Evolutionary conservation across 805 yeast genomes (phyloP), one percentile per base, ranked within the genome.

Genomic region (Wickerhamomyces kurtzmanii): DNA sequence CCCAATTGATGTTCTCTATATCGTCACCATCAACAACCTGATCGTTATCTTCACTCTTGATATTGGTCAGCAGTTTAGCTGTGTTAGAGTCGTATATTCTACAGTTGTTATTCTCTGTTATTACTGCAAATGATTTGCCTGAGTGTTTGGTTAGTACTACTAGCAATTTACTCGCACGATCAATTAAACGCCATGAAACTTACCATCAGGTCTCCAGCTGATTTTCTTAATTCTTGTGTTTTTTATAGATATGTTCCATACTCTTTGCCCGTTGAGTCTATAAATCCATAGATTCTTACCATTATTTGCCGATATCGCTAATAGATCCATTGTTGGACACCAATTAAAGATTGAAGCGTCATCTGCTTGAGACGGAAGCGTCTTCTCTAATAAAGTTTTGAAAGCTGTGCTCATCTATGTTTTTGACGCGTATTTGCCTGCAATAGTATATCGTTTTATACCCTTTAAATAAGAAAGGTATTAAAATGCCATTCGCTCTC

Each of bases 311-410:
- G 72, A 56, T 3, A 74, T 44, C 6, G 73, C 66, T 19, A 77
- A 36, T 18, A 71, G 55, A 36, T 68, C 68, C 60, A 71, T 63
- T 8, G 63, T 53, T 2, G 78, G 77, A 40, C 75, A 70, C 62
- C 67, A 62, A 22, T 37, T n/a, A n/a, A n/a, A n/a, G n/a, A n/a
- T n/a, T n/a, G n/a, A n/a, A n/a, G n/a, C n/a, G n/a, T n/a, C n/a
- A n/a, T n/a, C n/a, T n/a, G n/a, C n/a, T n/a, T n/a, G n/a, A n/a
- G n/a, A n/a, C n/a, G n/a, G n/a, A n/a, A n/a, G n/a, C n/a, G n/a
- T n/a, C n/a, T n/a, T n/a, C n/a, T n/a, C n/a, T n/a, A n/a, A n/a
- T n/a, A n/a, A n/a, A n/a, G n/a, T n/a, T n/a, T n/a, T n/a, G n/a
- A n/a, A n/a, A n/a, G n/a, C n/a, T n/a, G n/a, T n/a, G n/a, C n/a